Conservation (phyloP, 371 early-diverging fungal species). For the Syncephalastrum sp. region DNA sequence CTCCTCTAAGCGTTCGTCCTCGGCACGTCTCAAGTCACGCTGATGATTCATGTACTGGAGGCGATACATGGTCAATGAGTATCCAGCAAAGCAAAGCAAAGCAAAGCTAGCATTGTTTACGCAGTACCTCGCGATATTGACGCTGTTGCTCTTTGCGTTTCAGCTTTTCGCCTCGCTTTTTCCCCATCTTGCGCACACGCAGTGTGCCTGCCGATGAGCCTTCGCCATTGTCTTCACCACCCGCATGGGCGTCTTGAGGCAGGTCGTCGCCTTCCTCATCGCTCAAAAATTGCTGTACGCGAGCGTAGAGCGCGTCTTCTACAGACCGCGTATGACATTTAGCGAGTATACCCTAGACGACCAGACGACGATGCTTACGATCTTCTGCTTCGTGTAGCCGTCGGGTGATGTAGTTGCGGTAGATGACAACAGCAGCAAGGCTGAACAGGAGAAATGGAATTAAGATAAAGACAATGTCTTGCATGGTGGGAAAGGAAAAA, state of each 20-base stretch:
- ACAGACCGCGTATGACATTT: too few species aligned
- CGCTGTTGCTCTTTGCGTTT: conserved; percentile 55
- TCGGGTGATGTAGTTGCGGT: too few species aligned
- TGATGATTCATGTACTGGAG: conserved; percentile 40
- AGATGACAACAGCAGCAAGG: too few species aligned
- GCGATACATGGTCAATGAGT: background rate
- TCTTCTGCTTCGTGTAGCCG: too few species aligned
- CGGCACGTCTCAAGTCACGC: conserved; percentile 27
- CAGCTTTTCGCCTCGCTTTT: conserved; percentile 53
- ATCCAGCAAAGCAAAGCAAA: too few species aligned
- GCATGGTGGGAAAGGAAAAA: too few species aligned
- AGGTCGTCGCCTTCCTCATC: background rate
- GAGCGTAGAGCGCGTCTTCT: too few species aligned
- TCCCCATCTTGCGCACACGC: conserved; percentile 48
- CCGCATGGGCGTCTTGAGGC: conserved; percentile 14
- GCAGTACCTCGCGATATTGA: conserved; percentile 47
- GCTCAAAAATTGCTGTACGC: too few species aligned
- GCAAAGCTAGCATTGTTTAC: background rate
- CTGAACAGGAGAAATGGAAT: too few species aligned
- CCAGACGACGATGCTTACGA: too few species aligned
- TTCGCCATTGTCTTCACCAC: conserved; percentile 29
- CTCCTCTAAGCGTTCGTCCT: conserved; percentile 36
- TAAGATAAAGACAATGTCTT: too few species aligned
- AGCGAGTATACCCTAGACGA: too few species aligned
- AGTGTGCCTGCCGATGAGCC: conserved; percentile 40